These are phyloP conservation scores for Trichoderma simmonsii DNA, from an alignment of 2,329 filamentous ascomycete genomes.

Conservation along the genomic window DNA sequence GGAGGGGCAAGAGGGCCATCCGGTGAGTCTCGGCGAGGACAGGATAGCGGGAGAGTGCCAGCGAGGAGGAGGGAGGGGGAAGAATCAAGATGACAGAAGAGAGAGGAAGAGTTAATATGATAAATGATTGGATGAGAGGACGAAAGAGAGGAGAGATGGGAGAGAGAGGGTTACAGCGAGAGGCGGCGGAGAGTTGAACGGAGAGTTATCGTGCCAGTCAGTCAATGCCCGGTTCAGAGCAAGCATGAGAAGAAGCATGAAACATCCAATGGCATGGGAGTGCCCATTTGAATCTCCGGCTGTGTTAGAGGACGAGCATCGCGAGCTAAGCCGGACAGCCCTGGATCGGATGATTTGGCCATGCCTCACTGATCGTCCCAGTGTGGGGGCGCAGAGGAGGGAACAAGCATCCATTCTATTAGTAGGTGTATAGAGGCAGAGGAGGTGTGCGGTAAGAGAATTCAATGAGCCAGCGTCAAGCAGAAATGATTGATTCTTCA, in stretches of 20 bases:
- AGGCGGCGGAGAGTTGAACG: neutral
- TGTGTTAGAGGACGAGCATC: neutral
- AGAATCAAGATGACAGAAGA: neutral
- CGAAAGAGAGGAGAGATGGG: neutral
- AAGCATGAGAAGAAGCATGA: neutral
- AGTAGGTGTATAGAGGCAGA: neutral
- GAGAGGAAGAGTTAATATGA: neutral
- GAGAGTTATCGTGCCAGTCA: neutral
- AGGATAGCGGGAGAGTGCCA: neutral
- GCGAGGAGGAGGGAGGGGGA: neutral
- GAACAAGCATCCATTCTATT: neutral
- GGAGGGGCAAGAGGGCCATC: slow-evolving; percentile 11
- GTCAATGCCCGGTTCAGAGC: neutral
- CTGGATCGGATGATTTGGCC: slow-evolving; percentile 14
- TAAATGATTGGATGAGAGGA: neutral
- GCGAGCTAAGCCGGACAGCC: neutral
- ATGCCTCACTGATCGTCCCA: slow-evolving; percentile 14
- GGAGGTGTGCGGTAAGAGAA: neutral
- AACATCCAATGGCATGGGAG: neutral
- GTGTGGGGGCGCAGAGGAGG: neutral
- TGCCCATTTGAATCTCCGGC: neutral
- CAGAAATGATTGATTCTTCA: neutral
- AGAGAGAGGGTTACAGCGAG: neutral
- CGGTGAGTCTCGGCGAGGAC: slow-evolving; percentile 15
- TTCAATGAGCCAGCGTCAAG: neutral